Evolutionary conservation across 106 monocot genomes (phyloP), one percentile per base, ranked within the genome.

Genomic region (Platanthera zijinensis): DNA sequence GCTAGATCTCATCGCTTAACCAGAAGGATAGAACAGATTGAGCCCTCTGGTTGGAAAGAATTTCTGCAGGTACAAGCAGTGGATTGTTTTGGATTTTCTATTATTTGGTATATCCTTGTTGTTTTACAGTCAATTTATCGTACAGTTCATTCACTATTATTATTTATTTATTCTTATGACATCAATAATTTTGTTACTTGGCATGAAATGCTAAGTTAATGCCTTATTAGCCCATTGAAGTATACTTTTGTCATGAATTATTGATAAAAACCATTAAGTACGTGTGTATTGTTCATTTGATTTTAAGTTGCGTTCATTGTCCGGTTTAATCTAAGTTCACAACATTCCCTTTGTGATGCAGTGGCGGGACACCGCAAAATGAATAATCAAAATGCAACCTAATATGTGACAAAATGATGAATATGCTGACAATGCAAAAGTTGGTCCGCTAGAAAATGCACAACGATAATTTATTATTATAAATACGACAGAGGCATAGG

Each of bases 41-140:
- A 96, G 78, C 96, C 96, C 48, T 89, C 96, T 51, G 96, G 96
- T 68, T 96, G 96, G 96, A 96, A 91, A 82, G 96, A 96, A 52
- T 96, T 96, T 81, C 78, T 93, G 61, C 96, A 96, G 93, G 96
- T 96, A 85, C 75, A 76, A 51, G 51, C 11, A 19, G 1, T 56
- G 52, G 9, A 72, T 62, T 50, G 68, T 8, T 63, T 11, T 61
- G 21, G 18, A 8, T 61, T 21, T 61, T 61, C 21, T 61, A 11
- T 61, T 61, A 61, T 61, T 61, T 61, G 18, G 59, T 19, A 61
- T 61, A 21, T 61, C 18, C 59, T 19, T 61, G 6, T 61, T 19
- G 18, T 7, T 61, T 61, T 61, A 7, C 59, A 61, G 57, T n/a
- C 57, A 57, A 57, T 57, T 57, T n/a, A 57, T 61, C 59, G 9